Percentiles rank a stretch among this genome's conserved stretches.
These are phyloP conservation scores for Starmera amethionina DNA, from an alignment of 805 yeast species.

Conservation along the genomic window DNA sequence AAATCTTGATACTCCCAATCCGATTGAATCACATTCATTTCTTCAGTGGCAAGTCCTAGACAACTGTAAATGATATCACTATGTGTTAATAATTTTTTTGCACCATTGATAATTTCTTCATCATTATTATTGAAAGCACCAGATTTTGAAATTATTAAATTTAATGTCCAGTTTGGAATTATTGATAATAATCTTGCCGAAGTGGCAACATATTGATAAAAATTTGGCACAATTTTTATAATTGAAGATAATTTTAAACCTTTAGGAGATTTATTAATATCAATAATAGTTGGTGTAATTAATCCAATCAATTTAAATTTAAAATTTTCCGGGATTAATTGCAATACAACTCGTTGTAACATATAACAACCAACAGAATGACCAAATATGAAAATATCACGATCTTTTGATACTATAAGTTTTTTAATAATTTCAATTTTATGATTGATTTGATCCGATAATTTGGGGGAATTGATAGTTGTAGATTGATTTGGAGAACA, in stretches of 20 bases:
- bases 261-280: slow-evolving; percentile 39
- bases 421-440: slow-evolving; percentile 40
- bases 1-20: slow-evolving; percentile 42
- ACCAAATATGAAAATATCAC: slow-evolving; percentile 41
- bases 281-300: slow-evolving; percentile 60
- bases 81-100: too few relatives aligned
- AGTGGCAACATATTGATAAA: slow-evolving; percentile 23
- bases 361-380: slow-evolving; percentile 71
- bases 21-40: slow-evolving; percentile 41
- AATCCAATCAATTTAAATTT: slow-evolving; percentile 37
- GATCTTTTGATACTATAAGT: slow-evolving; percentile 14
- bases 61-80: slow-evolving; percentile 40
- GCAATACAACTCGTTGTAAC: slow-evolving; percentile 38
- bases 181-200: slow-evolving; percentile 14
- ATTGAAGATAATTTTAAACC: slow-evolving; percentile 25
- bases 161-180: slow-evolving; percentile 19
- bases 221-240: slow-evolving; percentile 14
- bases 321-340: slow-evolving; percentile 17
- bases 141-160: slow-evolving; percentile 10
- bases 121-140: too few relatives aligned
- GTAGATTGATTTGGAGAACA: slow-evolving; percentile 21
- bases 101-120: too few relatives aligned
- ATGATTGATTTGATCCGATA: slow-evolving; percentile 51
- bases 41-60: slow-evolving; percentile 47
- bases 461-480: slow-evolving; percentile 21